These are phyloP conservation scores for Cadophora luteo-olivacea DNA, from an alignment of 2,329 filamentous ascomycete genomes.

Conservation along the genomic window DNA sequence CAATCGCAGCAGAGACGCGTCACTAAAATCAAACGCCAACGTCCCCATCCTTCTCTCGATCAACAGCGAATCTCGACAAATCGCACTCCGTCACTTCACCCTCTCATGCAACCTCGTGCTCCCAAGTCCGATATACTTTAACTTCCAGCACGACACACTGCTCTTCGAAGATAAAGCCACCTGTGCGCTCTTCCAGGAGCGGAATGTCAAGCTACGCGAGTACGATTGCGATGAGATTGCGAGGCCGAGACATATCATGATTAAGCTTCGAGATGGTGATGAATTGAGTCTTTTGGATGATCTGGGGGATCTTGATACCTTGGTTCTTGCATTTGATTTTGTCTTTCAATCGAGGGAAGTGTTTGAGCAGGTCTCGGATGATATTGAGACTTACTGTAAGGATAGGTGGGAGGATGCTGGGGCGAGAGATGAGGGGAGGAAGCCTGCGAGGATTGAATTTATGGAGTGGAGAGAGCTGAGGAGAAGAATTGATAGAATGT, in stretches of 20 bases:
- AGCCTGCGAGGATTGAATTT: background rate
- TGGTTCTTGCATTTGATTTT: background rate
- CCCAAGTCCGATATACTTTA: background rate
- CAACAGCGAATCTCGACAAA: background rate
- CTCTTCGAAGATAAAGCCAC: background rate
- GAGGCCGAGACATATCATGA: background rate
- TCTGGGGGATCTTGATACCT: background rate
- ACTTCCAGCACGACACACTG: background rate
- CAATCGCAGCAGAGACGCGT: background rate
- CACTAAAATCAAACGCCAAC: background rate
- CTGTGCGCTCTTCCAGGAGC: background rate
- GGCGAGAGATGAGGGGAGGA: background rate
- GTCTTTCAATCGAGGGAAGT: background rate
- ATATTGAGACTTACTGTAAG: background rate
- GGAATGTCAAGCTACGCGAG: background rate
- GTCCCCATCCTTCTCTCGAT: background rate
- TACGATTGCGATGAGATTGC: background rate
- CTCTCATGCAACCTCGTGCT: background rate
- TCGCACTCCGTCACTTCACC: background rate
- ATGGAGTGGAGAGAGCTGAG: background rate
- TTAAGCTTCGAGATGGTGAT: background rate
- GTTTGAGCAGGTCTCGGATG: background rate
- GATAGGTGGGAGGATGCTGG: background rate
- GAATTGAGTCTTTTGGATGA: background rate
- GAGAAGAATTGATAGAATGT: background rate